Percentiles rank a stretch among this genome's conserved stretches.
Conservation (phyloP, 208 protist species). For the Wallacemonas sp. region DNA sequence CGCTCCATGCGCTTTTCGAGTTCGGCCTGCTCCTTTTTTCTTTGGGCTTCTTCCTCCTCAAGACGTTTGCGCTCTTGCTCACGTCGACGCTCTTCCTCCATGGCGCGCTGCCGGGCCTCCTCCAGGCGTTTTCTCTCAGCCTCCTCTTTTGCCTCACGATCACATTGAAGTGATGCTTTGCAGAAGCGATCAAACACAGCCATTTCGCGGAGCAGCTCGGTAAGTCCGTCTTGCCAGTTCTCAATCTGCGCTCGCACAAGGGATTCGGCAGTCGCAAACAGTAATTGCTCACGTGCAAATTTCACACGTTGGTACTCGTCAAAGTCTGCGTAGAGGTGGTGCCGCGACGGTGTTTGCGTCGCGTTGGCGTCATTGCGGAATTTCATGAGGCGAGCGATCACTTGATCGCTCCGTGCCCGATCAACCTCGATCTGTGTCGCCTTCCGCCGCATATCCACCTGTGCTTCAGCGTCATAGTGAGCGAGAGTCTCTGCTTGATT, state of each 20-base stretch:
- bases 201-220: conserved; percentile 6
- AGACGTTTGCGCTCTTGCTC: conserved; percentile 33
- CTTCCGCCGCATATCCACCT: neutral
- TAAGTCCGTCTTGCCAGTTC: conserved; percentile 19
- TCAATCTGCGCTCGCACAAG: conserved; percentile 31
- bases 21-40: conserved; percentile 42
- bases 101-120: conserved; percentile 24
- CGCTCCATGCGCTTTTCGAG: conserved; percentile 53
- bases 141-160: conserved; percentile 25
- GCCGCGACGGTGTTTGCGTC: conserved; percentile 19
- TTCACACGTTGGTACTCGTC: conserved; percentile 46
- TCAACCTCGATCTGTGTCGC: neutral
- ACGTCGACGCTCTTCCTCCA: conserved; percentile 24
- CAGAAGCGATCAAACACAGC: conserved; percentile 9
- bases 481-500: conserved; percentile 31
- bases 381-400: conserved; percentile 39
- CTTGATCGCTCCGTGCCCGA: conserved; percentile 19
- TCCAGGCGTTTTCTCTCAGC: conserved; percentile 28
- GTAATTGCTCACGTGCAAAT: conserved; percentile 30
- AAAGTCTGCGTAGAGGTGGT: conserved; percentile 69
- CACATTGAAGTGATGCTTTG: neutral
- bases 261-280: conserved; percentile 34
- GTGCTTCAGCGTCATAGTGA: conserved; percentile 19
- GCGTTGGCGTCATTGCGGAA: conserved; percentile 16
- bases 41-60: conserved; percentile 29